Evolutionary conservation across 805 yeast genomes (phyloP), one percentile per base, ranked within the genome.

Genomic region (Priceomyces medius): DNA sequence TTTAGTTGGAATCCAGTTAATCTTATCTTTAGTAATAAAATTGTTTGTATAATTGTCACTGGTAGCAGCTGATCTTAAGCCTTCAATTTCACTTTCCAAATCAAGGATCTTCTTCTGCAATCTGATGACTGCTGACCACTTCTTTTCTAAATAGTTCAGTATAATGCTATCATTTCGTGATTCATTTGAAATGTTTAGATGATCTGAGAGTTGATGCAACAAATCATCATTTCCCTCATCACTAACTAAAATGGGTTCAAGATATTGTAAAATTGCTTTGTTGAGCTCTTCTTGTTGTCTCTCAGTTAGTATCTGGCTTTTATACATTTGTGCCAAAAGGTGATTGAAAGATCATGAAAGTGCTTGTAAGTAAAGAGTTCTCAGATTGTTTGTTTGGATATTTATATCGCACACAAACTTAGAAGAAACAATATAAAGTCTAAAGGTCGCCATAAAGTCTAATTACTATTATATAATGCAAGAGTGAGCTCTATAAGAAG

Each of bases 91-190:
- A 14, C 73, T 63, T 54, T 90, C 96, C 33, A 88, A 61, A 38
- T 83, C 91, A 43, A 83, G 66, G 32, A 83, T 81, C 52, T 79
- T 76, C 47, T 81, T 77, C 62, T 91, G 97, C 21, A 91, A 68
- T 35, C 96, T 68, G 23, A 88, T 72, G 3, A 90, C 91, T 0
- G 95, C 82, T 0, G 83, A 73, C 97, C 97, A 90, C 64, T 89
- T 90, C 62, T 83, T 84, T 50, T 84, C 88, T 29, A 88, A 64
- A 44, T 69, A 71, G 47, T 67, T 57, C 37, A 69, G 63, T 8
- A 69, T 63, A 4, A 66, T 50, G 14, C 52, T 49, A 21, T 49
- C 53, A 8, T 71, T 54, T 14, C 14, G 20, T 3, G 38, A 17
- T 9, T 35, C 28, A 35, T 21, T 4, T 7, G 10, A 10, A 8